These are phyloP conservation scores for Pseudocercospora eumusae DNA, from an alignment of 2,329 filamentous ascomycete species.

Conservation along the genomic window DNA sequence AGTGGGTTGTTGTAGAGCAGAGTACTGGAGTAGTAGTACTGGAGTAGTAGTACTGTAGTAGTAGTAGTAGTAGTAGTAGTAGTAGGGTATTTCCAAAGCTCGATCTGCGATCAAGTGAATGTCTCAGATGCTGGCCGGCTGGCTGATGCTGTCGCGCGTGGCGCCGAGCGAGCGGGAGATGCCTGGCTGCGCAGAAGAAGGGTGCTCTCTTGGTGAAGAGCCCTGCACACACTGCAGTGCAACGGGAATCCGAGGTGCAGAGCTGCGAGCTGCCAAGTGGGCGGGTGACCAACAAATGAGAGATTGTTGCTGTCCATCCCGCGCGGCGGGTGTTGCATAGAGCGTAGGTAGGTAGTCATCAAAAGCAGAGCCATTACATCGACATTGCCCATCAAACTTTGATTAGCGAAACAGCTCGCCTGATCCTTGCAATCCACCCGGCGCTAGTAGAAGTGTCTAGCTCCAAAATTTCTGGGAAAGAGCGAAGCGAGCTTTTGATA, in stretches of 20 bases:
- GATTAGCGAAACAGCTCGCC: not conserved
- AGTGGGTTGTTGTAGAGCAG: not conserved
- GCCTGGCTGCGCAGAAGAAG: constrained; percentile 8
- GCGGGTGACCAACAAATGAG: not conserved
- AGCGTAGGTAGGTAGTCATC: not conserved
- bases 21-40: not conserved
- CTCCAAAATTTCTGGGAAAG: constrained; percentile 8
- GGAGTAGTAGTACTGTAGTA: no score
- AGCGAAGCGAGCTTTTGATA: not conserved
- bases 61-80: no score
- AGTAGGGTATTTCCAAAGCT: not conserved
- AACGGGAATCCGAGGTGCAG: constrained; percentile 8
- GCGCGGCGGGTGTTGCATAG: not conserved
- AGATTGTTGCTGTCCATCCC: not conserved
- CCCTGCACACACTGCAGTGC: not conserved
- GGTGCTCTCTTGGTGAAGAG: not conserved
- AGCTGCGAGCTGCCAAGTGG: not conserved
- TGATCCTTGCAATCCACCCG: not conserved
- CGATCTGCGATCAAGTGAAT: not conserved
- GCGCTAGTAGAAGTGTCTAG: not conserved
- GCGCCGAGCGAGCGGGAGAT: constrained; percentile 10
- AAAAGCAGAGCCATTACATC: not conserved
- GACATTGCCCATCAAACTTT: constrained; percentile 2
- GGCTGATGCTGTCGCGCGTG: constrained; percentile 10
- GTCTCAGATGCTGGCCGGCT: constrained; percentile 6